Evolutionary conservation across 1,284 basidiomycete genomes (phyloP).

Genomic region (Cutaneotrichosporon dermatis): DNA sequence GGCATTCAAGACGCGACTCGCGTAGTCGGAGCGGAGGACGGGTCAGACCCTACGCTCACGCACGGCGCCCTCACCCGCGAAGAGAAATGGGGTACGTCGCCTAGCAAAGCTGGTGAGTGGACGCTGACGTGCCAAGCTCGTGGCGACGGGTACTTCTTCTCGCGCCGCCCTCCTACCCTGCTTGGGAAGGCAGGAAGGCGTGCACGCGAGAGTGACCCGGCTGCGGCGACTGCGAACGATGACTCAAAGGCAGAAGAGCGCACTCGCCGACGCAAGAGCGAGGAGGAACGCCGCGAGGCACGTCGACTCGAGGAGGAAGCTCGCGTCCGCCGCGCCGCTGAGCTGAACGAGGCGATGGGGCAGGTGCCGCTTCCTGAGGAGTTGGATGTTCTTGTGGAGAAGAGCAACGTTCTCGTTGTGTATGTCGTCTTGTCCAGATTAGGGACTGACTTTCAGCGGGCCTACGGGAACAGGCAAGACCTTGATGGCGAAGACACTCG

Average conservation of each 20-base stretch:
- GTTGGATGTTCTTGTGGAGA: slow-evolving; percentile 61
- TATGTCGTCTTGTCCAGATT: slow-evolving; percentile 42
- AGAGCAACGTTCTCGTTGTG: slow-evolving; percentile 89
- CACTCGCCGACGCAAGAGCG: slow-evolving; percentile 2
- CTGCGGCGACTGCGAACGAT: neutral
- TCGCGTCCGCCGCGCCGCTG: slow-evolving; percentile 18
- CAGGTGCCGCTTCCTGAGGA: slow-evolving; percentile 2
- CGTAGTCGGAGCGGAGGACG: slow-evolving; percentile 27
- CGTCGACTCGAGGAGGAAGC: slow-evolving; percentile 15
- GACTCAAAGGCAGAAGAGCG: slow-evolving; percentile 2
- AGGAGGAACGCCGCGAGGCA: neutral
- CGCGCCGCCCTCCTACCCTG: slow-evolving; percentile 50
- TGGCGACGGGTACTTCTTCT: slow-evolving; percentile 46
- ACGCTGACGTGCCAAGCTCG: slow-evolving; percentile 23
- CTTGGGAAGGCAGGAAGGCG: slow-evolving; percentile 16
- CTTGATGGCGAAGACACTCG: slow-evolving; percentile 74
- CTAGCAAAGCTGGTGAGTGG: slow-evolving; percentile 40
- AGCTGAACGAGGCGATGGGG: slow-evolving; percentile 16
- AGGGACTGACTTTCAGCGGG: slow-evolving; percentile 30
- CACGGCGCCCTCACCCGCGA: slow-evolving; percentile 36
- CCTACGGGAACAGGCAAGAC: slow-evolving; percentile 68
- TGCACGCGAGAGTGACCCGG: neutral
- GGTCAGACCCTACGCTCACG: slow-evolving; percentile 37
- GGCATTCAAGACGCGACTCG: slow-evolving; percentile 28
- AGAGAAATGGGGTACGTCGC: slow-evolving; percentile 36